Conservation (phyloP, 345 rosid species). For the Garcia nutans region DNA sequence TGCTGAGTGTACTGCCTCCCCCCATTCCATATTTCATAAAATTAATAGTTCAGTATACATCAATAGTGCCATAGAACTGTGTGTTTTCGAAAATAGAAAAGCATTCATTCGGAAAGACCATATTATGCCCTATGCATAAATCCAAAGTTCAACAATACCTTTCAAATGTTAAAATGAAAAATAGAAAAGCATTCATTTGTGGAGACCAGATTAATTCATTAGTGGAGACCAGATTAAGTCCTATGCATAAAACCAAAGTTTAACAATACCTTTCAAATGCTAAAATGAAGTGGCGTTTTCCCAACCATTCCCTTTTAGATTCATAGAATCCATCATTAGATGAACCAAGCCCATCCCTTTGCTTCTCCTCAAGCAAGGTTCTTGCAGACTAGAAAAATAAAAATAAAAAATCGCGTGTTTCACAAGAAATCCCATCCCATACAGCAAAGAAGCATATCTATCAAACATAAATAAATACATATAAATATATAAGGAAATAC, state of each 20-base stretch:
- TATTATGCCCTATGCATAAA: too few relatives aligned
- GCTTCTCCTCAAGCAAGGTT: constrained; percentile 69
- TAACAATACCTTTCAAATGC: constrained; percentile 79
- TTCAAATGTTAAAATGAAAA: constrained; percentile 70
- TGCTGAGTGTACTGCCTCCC: too few relatives aligned
- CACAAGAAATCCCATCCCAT: neutral
- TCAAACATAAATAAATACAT: neutral
- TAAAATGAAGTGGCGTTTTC: constrained; percentile 82
- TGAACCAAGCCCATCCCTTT: constrained; percentile 78
- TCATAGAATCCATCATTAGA: constrained; percentile 88
- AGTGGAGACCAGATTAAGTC: too few relatives aligned
- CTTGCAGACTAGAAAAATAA: constrained; percentile 64
- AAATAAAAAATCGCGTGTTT: neutral
- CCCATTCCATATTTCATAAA: too few relatives aligned
- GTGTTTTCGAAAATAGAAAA: too few relatives aligned
- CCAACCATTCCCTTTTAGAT: constrained; percentile 97
- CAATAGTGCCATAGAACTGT: too few relatives aligned
- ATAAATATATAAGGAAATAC: neutral
- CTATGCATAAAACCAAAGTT: neutral
- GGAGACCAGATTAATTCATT: too few relatives aligned
- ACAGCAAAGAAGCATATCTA: neutral
- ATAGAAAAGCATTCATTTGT: too few relatives aligned
- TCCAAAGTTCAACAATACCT: constrained; percentile 43
- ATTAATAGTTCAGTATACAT: too few relatives aligned
- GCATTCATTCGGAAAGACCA: too few relatives aligned